phyloP scores from a whole-genome alignment of 352 stramenopile genomes.

The Phytophthora kernoviae region DNA sequence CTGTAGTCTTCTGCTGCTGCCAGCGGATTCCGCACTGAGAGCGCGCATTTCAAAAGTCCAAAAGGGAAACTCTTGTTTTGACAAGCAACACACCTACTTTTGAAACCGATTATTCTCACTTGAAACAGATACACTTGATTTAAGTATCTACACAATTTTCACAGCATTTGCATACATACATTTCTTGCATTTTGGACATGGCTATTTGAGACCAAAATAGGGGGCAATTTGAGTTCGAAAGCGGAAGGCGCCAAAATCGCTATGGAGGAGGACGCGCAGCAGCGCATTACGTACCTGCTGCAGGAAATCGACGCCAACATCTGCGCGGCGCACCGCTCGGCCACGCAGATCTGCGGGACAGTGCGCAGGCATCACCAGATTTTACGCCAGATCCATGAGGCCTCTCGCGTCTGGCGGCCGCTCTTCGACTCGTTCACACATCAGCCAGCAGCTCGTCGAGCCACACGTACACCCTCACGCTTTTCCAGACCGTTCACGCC shows the following conservation, averaged over 20 bases:
- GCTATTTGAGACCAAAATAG: too few relatives aligned
- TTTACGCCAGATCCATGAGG: conserved; percentile 72
- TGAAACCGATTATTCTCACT: background rate
- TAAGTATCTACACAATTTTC: too few relatives aligned
- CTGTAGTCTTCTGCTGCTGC: conserved; percentile 4
- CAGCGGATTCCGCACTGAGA: conserved; percentile 34
- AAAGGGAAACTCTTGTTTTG: conserved; percentile 11
- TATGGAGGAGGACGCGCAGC: conserved; percentile 74
- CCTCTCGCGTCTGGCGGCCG: conserved; percentile 74
- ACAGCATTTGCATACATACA: background rate
- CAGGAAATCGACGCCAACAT: conserved; percentile 88
- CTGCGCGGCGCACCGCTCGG: conserved; percentile 73
- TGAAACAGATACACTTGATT: background rate
- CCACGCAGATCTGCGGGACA: conserved; percentile 75
- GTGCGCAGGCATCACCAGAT: conserved; percentile 80
- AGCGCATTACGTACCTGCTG: conserved; percentile 84
- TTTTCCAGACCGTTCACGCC: conserved; percentile 36
- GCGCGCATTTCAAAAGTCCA: background rate
- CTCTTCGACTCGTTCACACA: conserved; percentile 78
- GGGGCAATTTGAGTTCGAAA: conserved; percentile 18
- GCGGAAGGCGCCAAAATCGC: conserved; percentile 35
- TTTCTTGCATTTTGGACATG: background rate
- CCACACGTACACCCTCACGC: conserved; percentile 47
- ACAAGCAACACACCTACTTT: background rate
- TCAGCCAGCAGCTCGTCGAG: conserved; percentile 43